phyloP scores from a whole-genome alignment of 345 rosid genomes.

The Leavenworthia alabamica region DNA sequence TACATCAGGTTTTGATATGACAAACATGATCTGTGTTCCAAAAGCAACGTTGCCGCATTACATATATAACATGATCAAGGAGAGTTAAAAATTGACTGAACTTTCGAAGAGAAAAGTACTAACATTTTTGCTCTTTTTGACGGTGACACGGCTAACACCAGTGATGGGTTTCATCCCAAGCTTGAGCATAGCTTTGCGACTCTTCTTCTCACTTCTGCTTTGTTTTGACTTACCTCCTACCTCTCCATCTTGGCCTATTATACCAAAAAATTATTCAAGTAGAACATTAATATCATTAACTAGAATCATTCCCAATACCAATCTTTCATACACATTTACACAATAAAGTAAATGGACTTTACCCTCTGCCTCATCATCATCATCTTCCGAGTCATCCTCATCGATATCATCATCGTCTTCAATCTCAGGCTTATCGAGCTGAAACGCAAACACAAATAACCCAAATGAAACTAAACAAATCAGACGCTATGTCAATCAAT shows the following conservation, averaged over 20 bases:
- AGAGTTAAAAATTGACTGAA: neutral
- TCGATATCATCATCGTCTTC: conserved; percentile 67
- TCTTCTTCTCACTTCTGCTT: conserved; percentile 92
- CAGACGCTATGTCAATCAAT: neutral
- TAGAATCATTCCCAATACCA: neutral
- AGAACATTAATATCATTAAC: neutral
- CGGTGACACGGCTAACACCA: conserved; percentile 87
- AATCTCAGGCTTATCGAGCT: conserved; percentile 68
- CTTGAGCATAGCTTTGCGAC: conserved; percentile 87
- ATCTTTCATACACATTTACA: neutral
- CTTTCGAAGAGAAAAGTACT: conserved; percentile 11
- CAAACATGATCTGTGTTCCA: conserved; percentile 55
- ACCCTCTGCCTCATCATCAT: conserved; percentile 58
- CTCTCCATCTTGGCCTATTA: conserved; percentile 47
- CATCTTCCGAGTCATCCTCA: conserved; percentile 55
- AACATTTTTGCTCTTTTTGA: conserved; percentile 86
- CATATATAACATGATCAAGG: neutral
- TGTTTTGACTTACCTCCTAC: conserved; percentile 67
- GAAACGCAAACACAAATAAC: neutral
- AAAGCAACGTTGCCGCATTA: neutral
- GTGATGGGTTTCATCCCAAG: conserved; percentile 83
- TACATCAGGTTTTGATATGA: conserved; percentile 87
- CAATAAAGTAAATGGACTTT: neutral
- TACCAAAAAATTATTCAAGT: neutral
- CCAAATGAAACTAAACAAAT: neutral